Conservation (phyloP, 306 rosid species). For the Acacia confusa region DNA sequence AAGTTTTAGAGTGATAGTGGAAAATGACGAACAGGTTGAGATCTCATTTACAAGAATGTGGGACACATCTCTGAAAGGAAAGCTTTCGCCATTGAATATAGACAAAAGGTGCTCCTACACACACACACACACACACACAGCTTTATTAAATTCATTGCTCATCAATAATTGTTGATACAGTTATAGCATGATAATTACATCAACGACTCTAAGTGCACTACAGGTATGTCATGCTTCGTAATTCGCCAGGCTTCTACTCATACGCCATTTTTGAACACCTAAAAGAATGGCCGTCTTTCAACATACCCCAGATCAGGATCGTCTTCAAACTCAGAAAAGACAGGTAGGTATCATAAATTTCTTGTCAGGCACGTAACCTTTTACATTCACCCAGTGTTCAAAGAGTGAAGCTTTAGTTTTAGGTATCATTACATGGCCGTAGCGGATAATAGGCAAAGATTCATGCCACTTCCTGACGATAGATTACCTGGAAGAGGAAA, state of each 20-base stretch:
- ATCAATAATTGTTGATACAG: constrained; percentile 6
- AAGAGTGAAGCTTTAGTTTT: neutral
- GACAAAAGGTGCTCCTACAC: constrained; percentile 61
- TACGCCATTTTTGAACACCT: constrained; percentile 72
- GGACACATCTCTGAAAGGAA: constrained; percentile 74
- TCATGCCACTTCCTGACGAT: constrained; percentile 81
- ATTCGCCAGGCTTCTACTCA: constrained; percentile 76
- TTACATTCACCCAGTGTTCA: neutral
- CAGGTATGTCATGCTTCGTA: constrained; percentile 73
- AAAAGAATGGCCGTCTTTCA: constrained; percentile 75
- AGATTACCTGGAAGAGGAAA: constrained; percentile 53
- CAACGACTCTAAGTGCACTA: constrained; percentile 7
- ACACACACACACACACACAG: neutral
- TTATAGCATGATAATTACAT: neutral
- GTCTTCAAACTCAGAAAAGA: constrained; percentile 75
- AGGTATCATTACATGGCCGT: constrained; percentile 78
- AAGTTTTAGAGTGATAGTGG: constrained; percentile 44
- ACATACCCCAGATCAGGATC: constrained; percentile 74
- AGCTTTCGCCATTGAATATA: constrained; percentile 70
- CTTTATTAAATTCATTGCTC: neutral
- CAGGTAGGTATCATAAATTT: constrained; percentile 37
- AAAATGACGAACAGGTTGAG: constrained; percentile 76
- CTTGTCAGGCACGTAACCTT: neutral
- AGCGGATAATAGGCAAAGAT: constrained; percentile 63
- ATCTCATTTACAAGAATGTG: constrained; percentile 74